Evolutionary conservation across 2,329 filamentous ascomycete genomes (phyloP).

Genomic region (Pyrenochaeta sp.): DNA sequence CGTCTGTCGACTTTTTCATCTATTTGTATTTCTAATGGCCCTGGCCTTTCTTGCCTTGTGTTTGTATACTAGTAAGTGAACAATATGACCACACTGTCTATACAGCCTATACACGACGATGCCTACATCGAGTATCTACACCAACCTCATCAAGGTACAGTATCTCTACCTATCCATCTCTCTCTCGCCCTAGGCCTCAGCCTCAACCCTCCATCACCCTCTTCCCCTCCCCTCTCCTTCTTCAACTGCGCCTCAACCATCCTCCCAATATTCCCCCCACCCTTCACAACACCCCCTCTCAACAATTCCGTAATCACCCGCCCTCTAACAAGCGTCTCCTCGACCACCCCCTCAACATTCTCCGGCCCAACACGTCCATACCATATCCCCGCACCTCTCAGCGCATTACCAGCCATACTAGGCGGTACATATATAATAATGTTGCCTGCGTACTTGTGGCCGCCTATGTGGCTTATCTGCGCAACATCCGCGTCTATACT

Average conservation of each 20-base stretch:
- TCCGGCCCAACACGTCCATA: constrained; percentile 80
- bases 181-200: constrained; percentile 32
- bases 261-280: constrained; percentile 38
- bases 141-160: neutral
- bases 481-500: constrained; percentile 69
- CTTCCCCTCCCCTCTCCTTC: constrained; percentile 37
- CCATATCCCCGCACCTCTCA: constrained; percentile 80
- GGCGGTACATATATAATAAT: constrained; percentile 82
- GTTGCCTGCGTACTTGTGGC: constrained; percentile 87
- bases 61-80: neutral
- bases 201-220: constrained; percentile 22
- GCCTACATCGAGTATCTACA: too few relatives aligned
- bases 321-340: constrained; percentile 73
- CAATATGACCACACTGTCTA: neutral
- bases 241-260: constrained; percentile 44
- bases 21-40: too few relatives aligned
- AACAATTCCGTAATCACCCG: constrained; percentile 75
- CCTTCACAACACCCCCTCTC: constrained; percentile 68
- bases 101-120: neutral
- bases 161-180: neutral
- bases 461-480: constrained; percentile 80
- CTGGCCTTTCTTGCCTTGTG: neutral
- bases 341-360: constrained; percentile 78
- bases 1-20: too few relatives aligned
- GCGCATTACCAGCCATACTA: constrained; percentile 55